phyloP scores from a whole-genome alignment of 139 green algal species.

The Dunaliella primolecta region DNA sequence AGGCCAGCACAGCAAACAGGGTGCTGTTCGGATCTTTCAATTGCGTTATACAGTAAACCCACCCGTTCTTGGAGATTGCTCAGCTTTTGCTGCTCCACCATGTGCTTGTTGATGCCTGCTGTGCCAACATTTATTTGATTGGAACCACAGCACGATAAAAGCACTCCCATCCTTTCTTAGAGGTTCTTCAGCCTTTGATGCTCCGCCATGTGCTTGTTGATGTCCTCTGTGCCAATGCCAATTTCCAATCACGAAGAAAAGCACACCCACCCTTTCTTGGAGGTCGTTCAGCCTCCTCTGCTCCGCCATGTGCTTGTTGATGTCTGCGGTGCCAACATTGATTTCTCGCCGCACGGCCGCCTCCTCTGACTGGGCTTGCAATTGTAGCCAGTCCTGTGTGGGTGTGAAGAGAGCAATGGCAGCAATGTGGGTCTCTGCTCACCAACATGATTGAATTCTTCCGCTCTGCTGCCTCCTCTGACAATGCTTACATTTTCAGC shows the following conservation, averaged over 20 bases:
- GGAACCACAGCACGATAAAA: no score
- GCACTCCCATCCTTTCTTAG: background rate
- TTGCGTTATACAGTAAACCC: no score
- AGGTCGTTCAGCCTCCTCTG: conserved; percentile 29
- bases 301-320: conserved; percentile 43
- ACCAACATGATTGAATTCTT: conserved; percentile 17
- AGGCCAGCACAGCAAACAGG: no score
- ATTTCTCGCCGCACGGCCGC: conserved; percentile 27
- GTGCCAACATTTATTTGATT: conserved; percentile 30
- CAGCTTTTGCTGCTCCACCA: conserved; percentile 39
- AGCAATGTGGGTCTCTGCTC: background rate
- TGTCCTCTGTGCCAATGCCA: conserved; percentile 20
- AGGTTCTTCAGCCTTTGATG: conserved; percentile 28
- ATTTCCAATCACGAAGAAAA: no score
- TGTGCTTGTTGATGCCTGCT: conserved; percentile 33
- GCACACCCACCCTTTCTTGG: background rate
- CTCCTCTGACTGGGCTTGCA: conserved; percentile 30
- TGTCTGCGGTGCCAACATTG: conserved; percentile 23
- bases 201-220: conserved; percentile 42
- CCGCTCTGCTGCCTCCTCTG: conserved; percentile 23
- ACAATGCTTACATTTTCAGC: conserved; percentile 30
- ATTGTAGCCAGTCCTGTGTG: conserved; percentile 38
- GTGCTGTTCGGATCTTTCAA: no score
- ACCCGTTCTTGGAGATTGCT: conserved; percentile 4
- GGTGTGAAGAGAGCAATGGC: background rate